Conservation (phyloP, 73 alveolate species). For the Paramecium primaurelia region DNA sequence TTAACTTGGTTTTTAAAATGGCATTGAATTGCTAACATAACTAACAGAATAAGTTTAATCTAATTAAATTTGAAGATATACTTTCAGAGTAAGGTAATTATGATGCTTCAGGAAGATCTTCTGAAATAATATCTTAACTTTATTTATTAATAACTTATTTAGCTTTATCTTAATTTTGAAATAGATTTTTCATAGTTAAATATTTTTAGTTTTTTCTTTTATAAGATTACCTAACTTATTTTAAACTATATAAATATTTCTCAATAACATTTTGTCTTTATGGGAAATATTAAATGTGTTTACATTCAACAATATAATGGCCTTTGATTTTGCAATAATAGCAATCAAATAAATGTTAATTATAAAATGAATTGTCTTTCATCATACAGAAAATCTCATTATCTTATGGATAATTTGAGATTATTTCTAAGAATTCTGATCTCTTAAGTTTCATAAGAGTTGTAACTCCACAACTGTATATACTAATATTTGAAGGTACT, state of each 20-base stretch:
- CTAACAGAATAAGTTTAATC: not conserved
- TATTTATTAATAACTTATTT: not conserved
- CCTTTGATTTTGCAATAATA: constrained; percentile 8
- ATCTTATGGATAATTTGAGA: not conserved
- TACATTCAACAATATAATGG: not conserved
- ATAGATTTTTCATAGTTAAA: not conserved
- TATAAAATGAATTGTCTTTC: not conserved
- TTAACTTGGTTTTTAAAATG: not conserved
- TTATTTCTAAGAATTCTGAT: not conserved
- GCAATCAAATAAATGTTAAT: not conserved
- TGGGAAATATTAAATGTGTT: constrained; percentile 12
- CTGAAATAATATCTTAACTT: not conserved
- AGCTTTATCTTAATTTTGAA: not conserved
- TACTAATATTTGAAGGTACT: not conserved
- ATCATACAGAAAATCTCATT: not conserved
- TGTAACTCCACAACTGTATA: constrained; percentile 20
- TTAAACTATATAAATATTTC: not conserved
- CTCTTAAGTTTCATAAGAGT: not conserved
- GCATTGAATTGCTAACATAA: not conserved
- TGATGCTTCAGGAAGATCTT: not conserved
- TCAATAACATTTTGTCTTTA: not conserved
- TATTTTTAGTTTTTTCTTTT: not conserved
- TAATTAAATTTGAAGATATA: not conserved
- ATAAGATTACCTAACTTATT: not conserved
- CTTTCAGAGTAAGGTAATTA: not conserved